These are phyloP conservation scores for Euphorbia pulcherrima DNA, from an alignment of 345 rosid species.

Conservation along the genomic window DNA sequence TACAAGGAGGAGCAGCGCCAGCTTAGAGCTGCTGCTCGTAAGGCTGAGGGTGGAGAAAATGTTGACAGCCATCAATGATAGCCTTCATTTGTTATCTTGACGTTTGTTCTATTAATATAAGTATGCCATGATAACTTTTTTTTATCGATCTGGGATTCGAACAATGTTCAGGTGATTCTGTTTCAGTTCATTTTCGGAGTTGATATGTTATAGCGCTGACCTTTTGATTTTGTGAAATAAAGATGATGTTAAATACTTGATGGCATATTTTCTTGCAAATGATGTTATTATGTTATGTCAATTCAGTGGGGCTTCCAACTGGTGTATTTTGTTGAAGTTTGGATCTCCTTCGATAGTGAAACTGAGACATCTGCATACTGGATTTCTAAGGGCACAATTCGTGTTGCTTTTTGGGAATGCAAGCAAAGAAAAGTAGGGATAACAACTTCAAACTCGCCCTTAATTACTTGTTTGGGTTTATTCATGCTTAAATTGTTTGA, in stretches of 20 bases:
- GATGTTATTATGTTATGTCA: background rate
- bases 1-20: conserved; percentile 98
- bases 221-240: conserved; percentile 16
- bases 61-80: conserved; percentile 39
- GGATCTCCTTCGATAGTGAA: background rate
- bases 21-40: conserved; percentile 71
- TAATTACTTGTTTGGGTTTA: no score
- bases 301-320: background rate
- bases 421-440: no score
- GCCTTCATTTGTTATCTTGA: conserved; percentile 17
- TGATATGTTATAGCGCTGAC: background rate
- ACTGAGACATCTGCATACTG: background rate
- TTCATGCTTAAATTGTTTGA: background rate
- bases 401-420: background rate
- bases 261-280: background rate
- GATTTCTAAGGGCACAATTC: background rate
- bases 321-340: background rate
- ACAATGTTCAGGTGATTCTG: conserved; percentile 5
- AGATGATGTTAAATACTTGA: background rate
- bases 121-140: conserved; percentile 24
- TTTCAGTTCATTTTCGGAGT: conserved; percentile 11
- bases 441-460: no score
- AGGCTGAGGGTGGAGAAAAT: conserved; percentile 45
- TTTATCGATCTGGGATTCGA: conserved; percentile 3
- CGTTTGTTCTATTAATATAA: conserved; percentile 32